Evolutionary conservation across 169 alveolate species (phyloP).

Genomic region (Eimeria mitis): DNA sequence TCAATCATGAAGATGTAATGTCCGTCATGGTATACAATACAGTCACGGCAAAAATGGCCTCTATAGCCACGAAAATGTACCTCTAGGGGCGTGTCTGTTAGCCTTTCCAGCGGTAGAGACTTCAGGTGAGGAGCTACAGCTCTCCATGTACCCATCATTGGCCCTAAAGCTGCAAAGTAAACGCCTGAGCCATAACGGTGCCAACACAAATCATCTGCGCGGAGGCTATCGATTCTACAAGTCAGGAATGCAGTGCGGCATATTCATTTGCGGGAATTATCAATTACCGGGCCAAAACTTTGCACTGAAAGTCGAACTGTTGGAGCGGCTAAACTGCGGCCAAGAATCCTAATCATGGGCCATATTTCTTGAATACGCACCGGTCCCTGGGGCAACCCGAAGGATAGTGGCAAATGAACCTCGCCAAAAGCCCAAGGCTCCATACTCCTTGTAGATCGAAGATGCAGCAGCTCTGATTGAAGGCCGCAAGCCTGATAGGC

Average conservation of each 20-base stretch:
- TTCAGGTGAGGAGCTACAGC: slow-evolving; percentile 38
- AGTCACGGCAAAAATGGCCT: background rate
- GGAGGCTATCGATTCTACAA: background rate
- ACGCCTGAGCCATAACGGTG: background rate
- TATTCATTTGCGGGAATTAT: background rate
- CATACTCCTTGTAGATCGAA: slow-evolving; percentile 59
- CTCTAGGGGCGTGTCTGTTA: slow-evolving; percentile 25
- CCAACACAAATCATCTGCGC: background rate
- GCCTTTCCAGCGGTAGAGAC: slow-evolving; percentile 20
- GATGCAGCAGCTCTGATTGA: slow-evolving; percentile 44
- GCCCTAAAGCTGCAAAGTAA: slow-evolving; percentile 67
- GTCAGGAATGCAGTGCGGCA: background rate
- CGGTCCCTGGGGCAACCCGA: slow-evolving; percentile 84
- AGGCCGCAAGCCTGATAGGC: slow-evolving; percentile 13
- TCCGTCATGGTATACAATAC: background rate
- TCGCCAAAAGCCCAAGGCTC: slow-evolving; percentile 79
- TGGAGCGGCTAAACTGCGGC: background rate
- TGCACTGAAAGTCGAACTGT: background rate
- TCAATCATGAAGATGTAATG: background rate
- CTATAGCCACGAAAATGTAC: background rate
- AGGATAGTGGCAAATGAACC: slow-evolving; percentile 78
- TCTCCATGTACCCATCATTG: slow-evolving; percentile 63
- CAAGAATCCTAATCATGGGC: background rate
- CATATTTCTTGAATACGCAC: background rate
- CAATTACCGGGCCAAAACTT: background rate